Evolutionary conservation across 108 stramenopile species (phyloP).

Genomic region (Epithemia pelagica): DNA sequence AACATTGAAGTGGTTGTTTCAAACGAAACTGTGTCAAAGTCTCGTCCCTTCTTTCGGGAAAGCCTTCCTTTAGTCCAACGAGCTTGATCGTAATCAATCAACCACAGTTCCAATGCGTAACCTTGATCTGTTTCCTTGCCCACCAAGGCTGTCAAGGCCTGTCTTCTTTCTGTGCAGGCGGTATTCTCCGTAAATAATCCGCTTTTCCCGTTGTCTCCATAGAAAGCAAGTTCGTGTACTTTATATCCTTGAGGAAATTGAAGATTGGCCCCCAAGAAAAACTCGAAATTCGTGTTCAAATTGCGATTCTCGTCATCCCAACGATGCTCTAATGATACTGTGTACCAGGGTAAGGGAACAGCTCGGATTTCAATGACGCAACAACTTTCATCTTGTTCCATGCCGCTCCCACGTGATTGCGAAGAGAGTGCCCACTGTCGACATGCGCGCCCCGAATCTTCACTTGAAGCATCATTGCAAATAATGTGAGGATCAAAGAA

Average conservation of each 20-base stretch:
- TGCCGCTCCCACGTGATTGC: neutral
- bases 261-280: neutral
- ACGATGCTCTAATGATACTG: neutral
- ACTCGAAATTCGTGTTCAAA: neutral
- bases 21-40: neutral
- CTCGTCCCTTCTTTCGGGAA: neutral
- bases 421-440: neutral
- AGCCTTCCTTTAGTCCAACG: neutral
- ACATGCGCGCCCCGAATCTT: neutral
- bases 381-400: neutral
- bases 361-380: neutral
- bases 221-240: slow-evolving; percentile 2
- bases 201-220: slow-evolving; percentile 1
- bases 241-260: neutral
- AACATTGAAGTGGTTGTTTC: neutral
- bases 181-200: neutral
- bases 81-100: neutral
- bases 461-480: neutral
- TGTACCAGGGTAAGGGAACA: neutral
- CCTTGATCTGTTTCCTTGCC: neutral
- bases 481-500: neutral
- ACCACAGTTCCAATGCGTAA: neutral
- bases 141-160: neutral
- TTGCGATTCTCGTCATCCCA: neutral
- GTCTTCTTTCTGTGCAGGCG: neutral